Percentiles rank a stretch among this genome's conserved stretches.
Evolutionary conservation across 2,329 filamentous ascomycete species (phyloP).

Genomic region (Coleophoma eucalyptorum): DNA sequence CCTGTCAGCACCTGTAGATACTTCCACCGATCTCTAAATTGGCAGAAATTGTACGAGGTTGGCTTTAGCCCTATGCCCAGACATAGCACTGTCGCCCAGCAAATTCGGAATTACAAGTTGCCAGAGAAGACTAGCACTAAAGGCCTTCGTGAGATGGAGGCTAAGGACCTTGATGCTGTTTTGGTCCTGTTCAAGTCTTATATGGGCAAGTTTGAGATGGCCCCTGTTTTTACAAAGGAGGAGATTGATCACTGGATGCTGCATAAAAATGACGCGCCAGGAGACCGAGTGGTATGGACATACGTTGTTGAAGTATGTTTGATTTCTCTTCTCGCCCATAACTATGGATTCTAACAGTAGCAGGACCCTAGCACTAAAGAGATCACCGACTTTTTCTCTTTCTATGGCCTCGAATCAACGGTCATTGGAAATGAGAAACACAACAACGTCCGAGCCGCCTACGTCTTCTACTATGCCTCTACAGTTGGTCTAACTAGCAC

Average conservation of each 20-base stretch:
- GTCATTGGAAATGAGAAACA: constrained; percentile 81
- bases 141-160: constrained; percentile 77
- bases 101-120: constrained; percentile 82
- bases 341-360: no score
- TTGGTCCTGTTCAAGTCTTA: constrained; percentile 73
- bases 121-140: constrained; percentile 69
- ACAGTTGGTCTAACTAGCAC: constrained; percentile 62
- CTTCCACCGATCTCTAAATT: constrained; percentile 90
- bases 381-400: constrained; percentile 95
- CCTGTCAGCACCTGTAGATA: constrained; percentile 93
- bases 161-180: constrained; percentile 74
- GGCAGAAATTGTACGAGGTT: constrained; percentile 92
- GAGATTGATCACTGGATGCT: constrained; percentile 89
- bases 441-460: constrained; percentile 79
- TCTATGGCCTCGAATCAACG: constrained; percentile 91
- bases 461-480: constrained; percentile 95
- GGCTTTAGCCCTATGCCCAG: constrained; percentile 87
- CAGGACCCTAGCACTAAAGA: constrained; percentile 62
- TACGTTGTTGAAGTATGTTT: constrained; percentile 76
- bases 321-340: no score
- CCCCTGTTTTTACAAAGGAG: constrained; percentile 73
- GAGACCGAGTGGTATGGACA: constrained; percentile 85
- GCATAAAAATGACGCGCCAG: constrained; percentile 59
- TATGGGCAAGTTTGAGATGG: constrained; percentile 75
- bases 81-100: constrained; percentile 79